phyloP scores from a whole-genome alignment of 306 rosid genomes.

The Dryas alaskensis region DNA sequence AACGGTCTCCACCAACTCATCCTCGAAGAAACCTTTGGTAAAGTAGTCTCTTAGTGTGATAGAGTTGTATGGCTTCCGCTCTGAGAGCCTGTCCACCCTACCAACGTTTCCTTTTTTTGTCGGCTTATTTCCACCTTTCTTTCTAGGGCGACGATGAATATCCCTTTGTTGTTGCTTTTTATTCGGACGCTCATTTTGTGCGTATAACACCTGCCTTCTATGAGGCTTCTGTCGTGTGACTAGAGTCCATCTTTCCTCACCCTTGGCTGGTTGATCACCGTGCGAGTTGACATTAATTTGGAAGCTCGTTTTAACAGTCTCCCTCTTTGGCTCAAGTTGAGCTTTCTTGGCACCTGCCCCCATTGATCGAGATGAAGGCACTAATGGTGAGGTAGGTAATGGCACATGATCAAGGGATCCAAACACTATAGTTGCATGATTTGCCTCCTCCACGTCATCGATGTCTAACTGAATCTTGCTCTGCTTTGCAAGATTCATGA shows the following conservation, averaged over 20 bases:
- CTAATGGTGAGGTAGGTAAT: neutral
- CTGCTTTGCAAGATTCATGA: neutral
- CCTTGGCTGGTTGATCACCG: rapidly evolving
- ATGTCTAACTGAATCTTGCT: neutral
- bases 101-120: no score
- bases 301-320: no score
- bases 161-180: neutral
- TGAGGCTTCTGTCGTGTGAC: neutral
- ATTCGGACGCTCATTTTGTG: rapidly evolving
- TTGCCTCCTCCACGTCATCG: rapidly evolving
- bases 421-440: neutral
- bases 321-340: no score
- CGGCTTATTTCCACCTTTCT: no score
- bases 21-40: neutral
- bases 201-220: rapidly evolving
- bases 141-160: rapidly evolving
- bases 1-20: no score
- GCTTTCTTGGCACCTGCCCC: no score
- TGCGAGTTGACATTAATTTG: no score
- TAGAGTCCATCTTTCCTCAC: neutral
- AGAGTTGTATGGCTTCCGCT: no score
- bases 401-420: neutral
- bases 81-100: no score
- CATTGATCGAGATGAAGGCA: neutral
- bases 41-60: neutral